Percentiles rank a stretch among this genome's conserved stretches.
Evolutionary conservation across 768 basidiomycete genomes (phyloP).

Genomic region (Leccinum pellstonianum): DNA sequence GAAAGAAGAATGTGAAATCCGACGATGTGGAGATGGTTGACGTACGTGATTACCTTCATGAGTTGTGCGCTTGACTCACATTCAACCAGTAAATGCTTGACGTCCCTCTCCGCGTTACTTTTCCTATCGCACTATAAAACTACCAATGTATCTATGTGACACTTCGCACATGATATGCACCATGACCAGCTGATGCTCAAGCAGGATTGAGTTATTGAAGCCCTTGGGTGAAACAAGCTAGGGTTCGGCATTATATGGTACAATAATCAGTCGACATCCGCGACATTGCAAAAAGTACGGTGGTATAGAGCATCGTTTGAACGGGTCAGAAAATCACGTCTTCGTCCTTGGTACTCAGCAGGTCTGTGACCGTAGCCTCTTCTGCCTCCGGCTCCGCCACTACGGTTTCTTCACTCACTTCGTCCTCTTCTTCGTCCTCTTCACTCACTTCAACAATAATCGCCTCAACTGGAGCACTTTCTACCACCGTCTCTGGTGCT

Average conservation of each 20-base stretch:
- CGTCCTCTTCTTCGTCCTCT: slow-evolving; percentile 30
- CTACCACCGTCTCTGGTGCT: neutral
- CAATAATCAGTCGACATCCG: slow-evolving; percentile 4
- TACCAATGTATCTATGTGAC: slow-evolving; percentile 65
- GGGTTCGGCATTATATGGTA: slow-evolving; percentile 11
- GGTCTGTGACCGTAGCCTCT: slow-evolving; percentile 45
- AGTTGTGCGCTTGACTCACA: slow-evolving; percentile 12
- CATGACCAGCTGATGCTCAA: slow-evolving; percentile 35
- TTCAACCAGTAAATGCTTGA: slow-evolving; percentile 24
- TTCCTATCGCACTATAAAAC: slow-evolving; percentile 42
- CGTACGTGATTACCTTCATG: slow-evolving; percentile 45
- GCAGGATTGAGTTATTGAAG: neutral
- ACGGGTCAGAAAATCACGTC: slow-evolving; percentile 84
- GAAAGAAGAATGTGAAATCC: slow-evolving; percentile 57
- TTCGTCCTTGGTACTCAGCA: slow-evolving; percentile 84
- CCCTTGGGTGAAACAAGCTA: slow-evolving; percentile 10
- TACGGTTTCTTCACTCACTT: slow-evolving; percentile 18
- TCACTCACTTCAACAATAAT: neutral
- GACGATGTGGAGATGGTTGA: slow-evolving; percentile 80
- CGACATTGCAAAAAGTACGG: slow-evolving; percentile 5
- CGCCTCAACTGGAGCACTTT: no score
- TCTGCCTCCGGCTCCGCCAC: slow-evolving; percentile 22
- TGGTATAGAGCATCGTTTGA: slow-evolving; percentile 13
- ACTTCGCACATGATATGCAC: slow-evolving; percentile 53
- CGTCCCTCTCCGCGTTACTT: slow-evolving; percentile 11